These are phyloP conservation scores for Colletotrichum aenigma DNA, from an alignment of 2,329 filamentous ascomycete species.

Conservation along the genomic window DNA sequence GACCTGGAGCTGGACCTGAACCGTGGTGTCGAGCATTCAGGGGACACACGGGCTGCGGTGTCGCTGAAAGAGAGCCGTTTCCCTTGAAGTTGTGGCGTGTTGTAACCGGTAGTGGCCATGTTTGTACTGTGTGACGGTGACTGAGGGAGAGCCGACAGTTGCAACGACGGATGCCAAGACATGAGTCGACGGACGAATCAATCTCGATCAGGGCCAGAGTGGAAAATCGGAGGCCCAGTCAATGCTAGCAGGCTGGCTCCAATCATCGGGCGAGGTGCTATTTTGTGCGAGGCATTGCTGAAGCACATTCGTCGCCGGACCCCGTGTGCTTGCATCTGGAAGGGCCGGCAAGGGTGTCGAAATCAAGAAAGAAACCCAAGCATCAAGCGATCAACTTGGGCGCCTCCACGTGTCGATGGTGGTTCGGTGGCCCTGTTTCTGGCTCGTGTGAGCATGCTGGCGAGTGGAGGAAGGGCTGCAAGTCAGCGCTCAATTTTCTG, in stretches of 20 bases:
- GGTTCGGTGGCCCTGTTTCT: not conserved
- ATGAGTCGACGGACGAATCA: not conserved
- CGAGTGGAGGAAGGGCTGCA: constrained; percentile 2
- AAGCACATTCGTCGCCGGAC: not conserved
- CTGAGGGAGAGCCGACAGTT: not conserved
- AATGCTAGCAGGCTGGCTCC: not conserved
- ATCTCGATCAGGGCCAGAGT: not conserved
- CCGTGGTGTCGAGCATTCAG: not conserved
- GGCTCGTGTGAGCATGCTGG: not conserved
- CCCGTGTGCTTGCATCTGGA: not conserved
- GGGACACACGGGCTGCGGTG: not conserved
- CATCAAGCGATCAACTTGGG: constrained; percentile 16
- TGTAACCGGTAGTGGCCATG: not conserved
- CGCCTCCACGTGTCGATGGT: constrained; percentile 16
- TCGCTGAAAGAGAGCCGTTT: not conserved
- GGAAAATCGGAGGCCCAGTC: not conserved
- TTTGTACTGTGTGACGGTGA: not conserved
- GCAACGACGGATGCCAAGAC: not conserved
- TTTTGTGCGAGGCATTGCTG: not conserved
- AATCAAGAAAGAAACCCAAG: not conserved
- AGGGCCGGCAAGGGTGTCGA: not conserved
- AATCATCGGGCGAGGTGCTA: not conserved
- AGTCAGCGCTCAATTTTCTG: not conserved
- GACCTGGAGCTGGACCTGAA: not conserved
- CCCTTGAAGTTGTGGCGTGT: not conserved